phyloP scores from a whole-genome alignment of 2,329 filamentous ascomycete species.

The Fusarium transvaalense region DNA sequence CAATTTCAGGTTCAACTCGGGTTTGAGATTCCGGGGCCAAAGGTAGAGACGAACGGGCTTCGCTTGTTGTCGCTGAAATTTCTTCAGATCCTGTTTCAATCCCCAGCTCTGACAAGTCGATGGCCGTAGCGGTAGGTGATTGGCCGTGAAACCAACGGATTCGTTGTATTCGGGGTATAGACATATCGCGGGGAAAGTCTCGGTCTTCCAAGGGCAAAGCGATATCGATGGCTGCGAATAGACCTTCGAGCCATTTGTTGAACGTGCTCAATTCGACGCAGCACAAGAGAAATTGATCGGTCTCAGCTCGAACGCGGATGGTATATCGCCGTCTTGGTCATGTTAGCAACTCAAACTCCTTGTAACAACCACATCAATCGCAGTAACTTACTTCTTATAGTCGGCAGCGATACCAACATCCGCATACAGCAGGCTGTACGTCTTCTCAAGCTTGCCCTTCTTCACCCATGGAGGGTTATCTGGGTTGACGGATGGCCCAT shows the following conservation, averaged over 20 bases:
- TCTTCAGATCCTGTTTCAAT: slow-evolving; percentile 38
- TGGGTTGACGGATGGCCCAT: slow-evolving; percentile 62
- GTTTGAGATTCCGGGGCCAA: slow-evolving; percentile 40
- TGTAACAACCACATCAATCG: not conserved
- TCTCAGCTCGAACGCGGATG: slow-evolving; percentile 78
- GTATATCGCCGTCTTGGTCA: slow-evolving; percentile 68
- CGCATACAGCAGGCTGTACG: slow-evolving; percentile 80
- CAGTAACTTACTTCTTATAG: slow-evolving; percentile 72
- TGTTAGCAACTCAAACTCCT: slow-evolving; percentile 16
- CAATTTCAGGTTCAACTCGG: slow-evolving; percentile 41
- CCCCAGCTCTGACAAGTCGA: slow-evolving; percentile 45
- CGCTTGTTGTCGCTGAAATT: slow-evolving; percentile 38
- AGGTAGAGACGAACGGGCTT: slow-evolving; percentile 29
- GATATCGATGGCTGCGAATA: slow-evolving; percentile 81
- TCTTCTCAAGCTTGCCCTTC: slow-evolving; percentile 69
- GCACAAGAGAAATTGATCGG: slow-evolving; percentile 79
- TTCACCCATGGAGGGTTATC: slow-evolving; percentile 66
- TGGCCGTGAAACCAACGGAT: slow-evolving; percentile 63
- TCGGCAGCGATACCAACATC: slow-evolving; percentile 81
- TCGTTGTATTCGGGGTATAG: slow-evolving; percentile 68
- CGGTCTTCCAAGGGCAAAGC: slow-evolving; percentile 78
- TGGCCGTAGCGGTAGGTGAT: slow-evolving; percentile 48
- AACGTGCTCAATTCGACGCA: slow-evolving; percentile 74
- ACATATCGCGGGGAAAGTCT: slow-evolving; percentile 71
- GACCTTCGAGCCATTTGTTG: slow-evolving; percentile 74